phyloP scores from a whole-genome alignment of 2,329 filamentous ascomycete species.

The Cryphonectria parasitica region DNA sequence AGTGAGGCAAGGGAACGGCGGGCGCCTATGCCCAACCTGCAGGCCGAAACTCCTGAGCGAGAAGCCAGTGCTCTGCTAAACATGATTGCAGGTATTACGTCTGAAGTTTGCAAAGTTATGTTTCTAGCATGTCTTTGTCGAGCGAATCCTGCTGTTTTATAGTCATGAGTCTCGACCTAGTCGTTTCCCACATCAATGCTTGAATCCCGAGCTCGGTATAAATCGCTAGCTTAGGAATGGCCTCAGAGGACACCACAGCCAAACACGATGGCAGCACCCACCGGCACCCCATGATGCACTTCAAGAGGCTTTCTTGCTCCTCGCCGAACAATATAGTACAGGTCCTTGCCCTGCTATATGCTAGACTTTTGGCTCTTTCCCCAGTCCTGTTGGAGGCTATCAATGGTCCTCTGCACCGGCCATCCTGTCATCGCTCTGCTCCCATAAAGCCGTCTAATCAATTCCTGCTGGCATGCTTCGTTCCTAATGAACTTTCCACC shows the following conservation, averaged over 20 bases:
- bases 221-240: slow-evolving; percentile 19
- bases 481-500: slow-evolving; percentile 39
- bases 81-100: neutral
- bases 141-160: slow-evolving; percentile 20
- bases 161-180: slow-evolving; percentile 34
- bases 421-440: slow-evolving; percentile 43
- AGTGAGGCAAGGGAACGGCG: slow-evolving; percentile 9
- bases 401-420: slow-evolving; percentile 31
- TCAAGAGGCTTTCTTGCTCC: neutral
- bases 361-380: neutral
- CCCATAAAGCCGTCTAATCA: slow-evolving; percentile 39
- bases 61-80: neutral
- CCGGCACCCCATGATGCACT: neutral
- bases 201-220: slow-evolving; percentile 40
- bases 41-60: neutral
- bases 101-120: neutral
- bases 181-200: neutral
- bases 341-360: neutral
- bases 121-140: neutral
- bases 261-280: neutral
- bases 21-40: neutral
- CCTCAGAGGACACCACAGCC: neutral
- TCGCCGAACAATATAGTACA: neutral
- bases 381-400: neutral
- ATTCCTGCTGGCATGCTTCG: slow-evolving; percentile 37